These are phyloP conservation scores for Bipolaris cookei DNA, from an alignment of 2,329 filamentous ascomycete genomes.

Conservation along the genomic window DNA sequence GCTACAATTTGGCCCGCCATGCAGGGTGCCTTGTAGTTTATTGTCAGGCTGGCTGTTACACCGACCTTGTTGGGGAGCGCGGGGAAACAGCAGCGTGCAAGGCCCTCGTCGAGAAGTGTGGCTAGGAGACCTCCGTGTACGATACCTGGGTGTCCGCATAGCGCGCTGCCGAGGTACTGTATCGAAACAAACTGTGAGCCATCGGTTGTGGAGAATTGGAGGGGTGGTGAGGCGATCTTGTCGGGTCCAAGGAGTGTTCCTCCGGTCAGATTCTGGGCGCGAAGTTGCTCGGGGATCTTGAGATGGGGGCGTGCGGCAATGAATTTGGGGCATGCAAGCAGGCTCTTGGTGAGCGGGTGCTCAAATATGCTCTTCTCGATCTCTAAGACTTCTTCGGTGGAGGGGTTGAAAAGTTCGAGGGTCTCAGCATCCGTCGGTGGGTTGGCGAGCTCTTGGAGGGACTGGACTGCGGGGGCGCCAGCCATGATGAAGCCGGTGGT, in stretches of 20 bases:
- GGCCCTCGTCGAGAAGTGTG: constrained; percentile 89
- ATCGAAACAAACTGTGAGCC: constrained; percentile 65
- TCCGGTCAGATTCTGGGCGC: constrained; percentile 78
- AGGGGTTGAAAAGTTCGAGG: constrained; percentile 66
- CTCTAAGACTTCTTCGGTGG: constrained; percentile 59
- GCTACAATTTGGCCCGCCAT: constrained; percentile 78
- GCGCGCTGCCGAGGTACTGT: constrained; percentile 75
- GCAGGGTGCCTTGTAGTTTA: constrained; percentile 82
- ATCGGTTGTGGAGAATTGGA: constrained; percentile 70
- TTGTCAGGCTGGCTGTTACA: constrained; percentile 83
- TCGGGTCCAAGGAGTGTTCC: constrained; percentile 77
- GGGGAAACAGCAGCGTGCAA: constrained; percentile 86
- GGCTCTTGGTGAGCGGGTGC: constrained; percentile 73
- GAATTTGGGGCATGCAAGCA: constrained; percentile 71
- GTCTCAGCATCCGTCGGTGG: constrained; percentile 75
- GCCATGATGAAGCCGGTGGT: constrained; percentile 65
- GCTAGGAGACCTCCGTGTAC: constrained; percentile 89
- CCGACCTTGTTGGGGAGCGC: constrained; percentile 85
- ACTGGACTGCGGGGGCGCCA: constrained; percentile 59
- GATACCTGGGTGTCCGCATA: constrained; percentile 90
- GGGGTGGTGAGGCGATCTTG: constrained; percentile 80
- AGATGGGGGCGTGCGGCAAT: constrained; percentile 83
- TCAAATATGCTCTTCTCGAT: constrained; percentile 77
- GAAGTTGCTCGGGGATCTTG: constrained; percentile 76
- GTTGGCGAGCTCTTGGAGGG: constrained; percentile 57